Evolutionary conservation across 192 early-diverging fungal species (phyloP), one percentile per base, ranked within the genome.

Genomic region (Podila minutissima): DNA sequence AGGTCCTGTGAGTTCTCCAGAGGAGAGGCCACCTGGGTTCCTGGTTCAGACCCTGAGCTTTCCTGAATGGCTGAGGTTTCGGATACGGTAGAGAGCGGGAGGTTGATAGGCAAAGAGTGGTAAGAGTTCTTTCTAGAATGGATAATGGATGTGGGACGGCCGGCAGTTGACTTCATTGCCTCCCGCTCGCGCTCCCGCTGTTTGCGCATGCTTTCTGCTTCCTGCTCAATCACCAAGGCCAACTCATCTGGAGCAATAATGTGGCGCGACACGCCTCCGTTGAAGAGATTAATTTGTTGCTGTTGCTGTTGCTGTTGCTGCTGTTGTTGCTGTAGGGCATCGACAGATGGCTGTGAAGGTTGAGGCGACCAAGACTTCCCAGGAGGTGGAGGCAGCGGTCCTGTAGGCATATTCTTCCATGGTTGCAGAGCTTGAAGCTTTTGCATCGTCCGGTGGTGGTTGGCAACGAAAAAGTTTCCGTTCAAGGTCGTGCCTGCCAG

Each of bases 401-500:
- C 70, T 26, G n/a, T 29, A 15, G 74, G 68, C 28, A 60, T 50
- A 7, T 10, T 26, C 55, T 75, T 75, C 46, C 66, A 62, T 7
- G 48, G 35, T 13, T 74, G 65, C 32, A 55, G 35, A 5, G 32
- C 74, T 9, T 81, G 66, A 0, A 81, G 49, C 66, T 72, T 81
- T 33, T 81, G 77, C 71, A 73, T 81, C 4, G 77, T 73, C 17
- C 77, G 31, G 22, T 81, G 67, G 69, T 81, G 77, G 37, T 81
- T 81, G 6, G 71, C 77, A 0, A 81, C 77, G 41, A 81, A 81
- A 55, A 73, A 69, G 15, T 69, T 69, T 15, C 77, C 71, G 17
- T 73, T 71, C 65, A 69, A 11, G 11, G 70, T 28, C 31, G 69
- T 57, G 12, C 63, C 69, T 41, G 75, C 49, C 38, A 67, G 48